Percentiles rank a stretch among this genome's conserved stretches.
Conservation (phyloP, 1,284 basidiomycete species). For the Cutaneotrichosporon arboriforme region DNA sequence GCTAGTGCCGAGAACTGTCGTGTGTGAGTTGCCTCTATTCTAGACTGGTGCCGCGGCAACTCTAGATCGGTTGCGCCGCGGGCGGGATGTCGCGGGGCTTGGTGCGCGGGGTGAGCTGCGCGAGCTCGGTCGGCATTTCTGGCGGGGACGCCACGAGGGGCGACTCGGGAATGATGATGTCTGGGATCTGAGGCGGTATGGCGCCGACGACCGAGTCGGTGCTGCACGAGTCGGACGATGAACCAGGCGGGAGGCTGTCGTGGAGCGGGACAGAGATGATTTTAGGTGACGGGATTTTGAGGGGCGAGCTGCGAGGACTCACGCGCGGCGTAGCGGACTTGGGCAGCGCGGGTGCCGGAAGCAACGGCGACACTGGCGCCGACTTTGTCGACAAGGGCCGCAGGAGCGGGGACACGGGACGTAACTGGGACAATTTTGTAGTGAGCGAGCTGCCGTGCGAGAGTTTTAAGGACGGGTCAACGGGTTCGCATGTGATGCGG, state of each 20-base stretch:
- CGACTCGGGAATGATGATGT: no score
- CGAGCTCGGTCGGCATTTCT: no score
- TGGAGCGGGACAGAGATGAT: background rate
- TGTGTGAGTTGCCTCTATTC: no score
- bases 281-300: background rate
- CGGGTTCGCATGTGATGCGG: slow-evolving; percentile 2
- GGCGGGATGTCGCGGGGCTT: no score
- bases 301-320: no score
- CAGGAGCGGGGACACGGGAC: slow-evolving; percentile 1
- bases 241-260: background rate
- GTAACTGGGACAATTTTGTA: slow-evolving; percentile 37
- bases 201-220: no score
- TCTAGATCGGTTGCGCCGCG: no score
- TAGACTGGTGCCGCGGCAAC: no score
- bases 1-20: no score
- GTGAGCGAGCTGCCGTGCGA: slow-evolving; percentile 63
- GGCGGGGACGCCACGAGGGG: no score
- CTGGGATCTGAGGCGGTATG: no score
- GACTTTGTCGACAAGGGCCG: background rate
- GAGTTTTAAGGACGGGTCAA: slow-evolving; percentile 51
- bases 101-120: no score
- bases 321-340: background rate
- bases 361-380: background rate
- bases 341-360: background rate
- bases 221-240: background rate